Evolutionary conservation across 805 yeast species (phyloP).

Genomic region (Candida vartiovaarae): DNA sequence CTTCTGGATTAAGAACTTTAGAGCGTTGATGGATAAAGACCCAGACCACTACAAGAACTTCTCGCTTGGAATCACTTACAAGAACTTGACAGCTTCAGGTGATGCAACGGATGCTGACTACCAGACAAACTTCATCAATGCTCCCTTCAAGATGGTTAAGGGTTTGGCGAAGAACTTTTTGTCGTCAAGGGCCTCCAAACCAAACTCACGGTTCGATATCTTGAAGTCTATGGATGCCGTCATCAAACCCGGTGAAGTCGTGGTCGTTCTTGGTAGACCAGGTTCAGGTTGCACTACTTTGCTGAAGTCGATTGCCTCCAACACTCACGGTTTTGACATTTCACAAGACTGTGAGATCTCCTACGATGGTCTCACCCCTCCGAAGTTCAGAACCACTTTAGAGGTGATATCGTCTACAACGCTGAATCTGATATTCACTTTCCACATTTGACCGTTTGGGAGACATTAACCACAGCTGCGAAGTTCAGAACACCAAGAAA

Average conservation of each 20-base stretch:
- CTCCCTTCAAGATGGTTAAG: constrained; percentile 22
- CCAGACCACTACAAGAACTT: constrained; percentile 54
- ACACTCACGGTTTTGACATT: constrained; percentile 49
- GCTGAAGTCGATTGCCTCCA: constrained; percentile 47
- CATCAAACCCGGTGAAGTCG: constrained; percentile 55
- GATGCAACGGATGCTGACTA: constrained; percentile 54
- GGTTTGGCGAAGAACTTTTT: constrained; percentile 10
- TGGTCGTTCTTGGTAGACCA: constrained; percentile 74
- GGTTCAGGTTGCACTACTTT: constrained; percentile 68
- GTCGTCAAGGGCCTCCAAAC: constrained; percentile 17
- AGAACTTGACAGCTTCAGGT: constrained; percentile 56
- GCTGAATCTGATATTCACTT: constrained; percentile 61
- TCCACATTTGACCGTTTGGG: constrained; percentile 56
- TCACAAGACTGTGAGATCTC: constrained; percentile 37
- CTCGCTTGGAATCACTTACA: constrained; percentile 51
- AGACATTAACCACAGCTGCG: constrained; percentile 52
- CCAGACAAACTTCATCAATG: constrained; percentile 54
- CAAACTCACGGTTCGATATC: constrained; percentile 33
- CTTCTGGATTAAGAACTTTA: constrained; percentile 59
- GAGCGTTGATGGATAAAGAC: constrained; percentile 43
- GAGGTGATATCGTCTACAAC: constrained; percentile 59
- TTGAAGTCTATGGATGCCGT: constrained; percentile 52
- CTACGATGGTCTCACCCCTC: constrained; percentile 40
- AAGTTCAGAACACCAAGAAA: constrained; percentile 48
- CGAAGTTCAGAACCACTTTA: constrained; percentile 39